Conservation (phyloP, 805 yeast genomes). For the Candida nitratophila region DNA sequence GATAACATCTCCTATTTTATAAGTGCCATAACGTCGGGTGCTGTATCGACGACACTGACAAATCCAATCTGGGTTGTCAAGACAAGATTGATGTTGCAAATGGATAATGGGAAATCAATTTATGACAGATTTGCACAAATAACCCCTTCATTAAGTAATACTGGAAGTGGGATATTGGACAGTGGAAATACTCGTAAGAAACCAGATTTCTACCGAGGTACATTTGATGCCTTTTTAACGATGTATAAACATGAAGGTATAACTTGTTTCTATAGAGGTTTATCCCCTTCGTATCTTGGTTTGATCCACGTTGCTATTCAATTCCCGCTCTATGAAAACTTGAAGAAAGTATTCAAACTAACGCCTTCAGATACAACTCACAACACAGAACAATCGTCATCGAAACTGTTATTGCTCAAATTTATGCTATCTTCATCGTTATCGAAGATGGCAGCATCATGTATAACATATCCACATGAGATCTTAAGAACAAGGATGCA, state of each 20-base stretch:
- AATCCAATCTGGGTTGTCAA: constrained; percentile 98
- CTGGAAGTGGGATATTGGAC: constrained; percentile 10
- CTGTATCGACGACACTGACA: constrained; percentile 73
- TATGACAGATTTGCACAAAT: constrained; percentile 23
- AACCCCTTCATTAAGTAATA: constrained; percentile 6
- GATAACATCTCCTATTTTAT: constrained; percentile 32
- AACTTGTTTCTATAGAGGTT: constrained; percentile 77
- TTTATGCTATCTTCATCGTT: constrained; percentile 63
- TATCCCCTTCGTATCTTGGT: constrained; percentile 86
- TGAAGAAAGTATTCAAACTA: constrained; percentile 47
- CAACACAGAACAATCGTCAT: not conserved
- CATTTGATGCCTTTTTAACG: constrained; percentile 73
- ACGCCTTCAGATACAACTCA: constrained; percentile 4
- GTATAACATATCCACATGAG: constrained; percentile 93
- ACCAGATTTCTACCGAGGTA: constrained; percentile 53
- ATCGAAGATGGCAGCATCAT: constrained; percentile 84
- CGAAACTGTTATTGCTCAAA: constrained; percentile 25
- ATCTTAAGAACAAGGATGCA: constrained; percentile 89
- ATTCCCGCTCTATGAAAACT: constrained; percentile 85
- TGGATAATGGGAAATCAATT: constrained; percentile 36
- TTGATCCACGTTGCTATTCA: constrained; percentile 91
- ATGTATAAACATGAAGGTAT: constrained; percentile 80
- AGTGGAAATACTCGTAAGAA: constrained; percentile 7
- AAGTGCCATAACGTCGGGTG: constrained; percentile 83
- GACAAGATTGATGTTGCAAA: constrained; percentile 87